Conservation (phyloP, 768 basidiomycete species). For the Leucocoprinus leucothites region DNA sequence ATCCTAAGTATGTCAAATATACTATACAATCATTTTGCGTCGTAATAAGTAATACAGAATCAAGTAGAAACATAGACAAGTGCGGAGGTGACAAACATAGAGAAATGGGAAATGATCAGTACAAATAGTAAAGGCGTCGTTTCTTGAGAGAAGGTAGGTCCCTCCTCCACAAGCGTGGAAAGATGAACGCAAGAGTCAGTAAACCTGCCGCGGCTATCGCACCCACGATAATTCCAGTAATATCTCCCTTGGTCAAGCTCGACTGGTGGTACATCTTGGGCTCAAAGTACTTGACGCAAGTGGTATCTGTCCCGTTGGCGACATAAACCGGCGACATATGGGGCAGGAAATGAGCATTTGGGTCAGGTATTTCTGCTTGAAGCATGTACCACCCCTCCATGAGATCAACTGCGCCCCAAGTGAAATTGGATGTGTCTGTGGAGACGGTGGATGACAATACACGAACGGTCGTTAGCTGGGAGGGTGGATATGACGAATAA, state of each 20-base stretch:
- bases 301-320: constrained; percentile 16
- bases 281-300: constrained; percentile 17
- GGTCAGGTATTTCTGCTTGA: constrained; percentile 17
- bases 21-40: constrained; percentile 6
- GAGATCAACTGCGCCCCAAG: constrained; percentile 30
- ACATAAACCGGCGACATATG: constrained; percentile 30
- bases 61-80: neutral
- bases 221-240: constrained; percentile 22
- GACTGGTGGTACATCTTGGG: neutral
- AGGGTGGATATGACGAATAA: neutral
- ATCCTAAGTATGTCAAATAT: constrained; percentile 5
- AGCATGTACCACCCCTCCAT: constrained; percentile 29
- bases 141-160: constrained; percentile 16
- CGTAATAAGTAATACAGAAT: constrained; percentile 6
- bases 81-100: neutral
- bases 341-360: constrained; percentile 16
- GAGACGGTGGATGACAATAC: constrained; percentile 23
- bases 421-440: constrained; percentile 19
- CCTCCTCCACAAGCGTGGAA: constrained; percentile 23
- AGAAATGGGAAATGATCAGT: neutral
- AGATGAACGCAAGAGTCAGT: constrained; percentile 19
- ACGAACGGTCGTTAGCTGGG: constrained; percentile 11
- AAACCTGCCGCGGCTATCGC: constrained; percentile 17
- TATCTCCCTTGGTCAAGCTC: constrained; percentile 15
- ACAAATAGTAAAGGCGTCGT: constrained; percentile 2